Percentiles rank a stretch among this genome's conserved stretches.
Conservation (phyloP, 495 filamentous ascomycete genomes). For the Aspergillus affinis region DNA sequence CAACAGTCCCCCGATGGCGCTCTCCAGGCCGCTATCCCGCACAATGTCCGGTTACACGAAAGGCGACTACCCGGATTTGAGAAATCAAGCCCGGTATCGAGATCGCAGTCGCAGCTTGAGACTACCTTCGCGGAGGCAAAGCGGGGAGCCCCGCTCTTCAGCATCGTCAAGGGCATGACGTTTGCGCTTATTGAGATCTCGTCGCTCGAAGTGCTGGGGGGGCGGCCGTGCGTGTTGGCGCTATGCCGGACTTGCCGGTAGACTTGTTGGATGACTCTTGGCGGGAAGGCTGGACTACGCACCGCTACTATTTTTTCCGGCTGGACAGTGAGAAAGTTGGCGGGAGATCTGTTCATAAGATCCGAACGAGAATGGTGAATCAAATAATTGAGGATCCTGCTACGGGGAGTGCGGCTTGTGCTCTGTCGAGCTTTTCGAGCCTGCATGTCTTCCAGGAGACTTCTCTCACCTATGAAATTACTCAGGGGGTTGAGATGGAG, state of each 20-base stretch:
- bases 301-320: conserved; percentile 55
- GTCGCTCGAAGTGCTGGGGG: conserved; percentile 23
- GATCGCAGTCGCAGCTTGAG: neutral
- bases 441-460: conserved; percentile 32
- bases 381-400: conserved; percentile 61
- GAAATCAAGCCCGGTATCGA: neutral
- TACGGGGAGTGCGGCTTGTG: conserved; percentile 62
- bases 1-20: conserved; percentile 6
- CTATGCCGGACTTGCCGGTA: neutral
- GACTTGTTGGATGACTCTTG: conserved; percentile 55
- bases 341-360: conserved; percentile 20
- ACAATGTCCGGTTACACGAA: conserved; percentile 63
- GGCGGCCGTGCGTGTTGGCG: conserved; percentile 14
- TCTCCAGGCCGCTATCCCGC: conserved; percentile 60
- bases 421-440: conserved; percentile 56
- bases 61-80: conserved; percentile 22
- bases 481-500: conserved; percentile 81
- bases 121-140: neutral
- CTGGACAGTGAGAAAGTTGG: conserved; percentile 22
- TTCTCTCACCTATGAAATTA: conserved; percentile 48
- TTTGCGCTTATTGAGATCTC: conserved; percentile 56
- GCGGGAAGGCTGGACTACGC: conserved; percentile 42
- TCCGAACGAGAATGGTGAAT: conserved; percentile 50
- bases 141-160: conserved; percentile 44
- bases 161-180: conserved; percentile 70